Percentiles rank a stretch among this genome's conserved stretches.
Conservation (phyloP, 2,329 filamentous ascomycete genomes). For the Botrytis fragariae region DNA sequence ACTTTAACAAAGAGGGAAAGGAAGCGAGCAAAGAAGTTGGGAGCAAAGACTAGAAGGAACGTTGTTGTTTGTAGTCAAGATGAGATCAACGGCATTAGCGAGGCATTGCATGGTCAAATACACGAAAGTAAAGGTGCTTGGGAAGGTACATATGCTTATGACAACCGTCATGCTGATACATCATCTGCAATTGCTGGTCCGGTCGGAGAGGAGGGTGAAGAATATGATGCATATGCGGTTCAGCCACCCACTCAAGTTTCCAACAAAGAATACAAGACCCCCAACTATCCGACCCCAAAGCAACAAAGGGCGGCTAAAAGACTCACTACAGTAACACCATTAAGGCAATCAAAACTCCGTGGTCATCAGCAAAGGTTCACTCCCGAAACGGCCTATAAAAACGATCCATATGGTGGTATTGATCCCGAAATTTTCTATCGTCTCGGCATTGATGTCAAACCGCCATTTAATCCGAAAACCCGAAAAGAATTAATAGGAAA, state of each 20-base stretch:
- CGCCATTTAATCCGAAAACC: conserved; percentile 26
- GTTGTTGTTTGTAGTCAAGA: conserved; percentile 31
- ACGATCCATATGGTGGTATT: conserved; percentile 28
- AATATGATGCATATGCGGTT: conserved; percentile 7
- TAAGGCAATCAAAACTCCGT: conserved; percentile 25
- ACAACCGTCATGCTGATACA: conserved; percentile 13
- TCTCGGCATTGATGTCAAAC: conserved; percentile 32
- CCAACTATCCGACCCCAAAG: conserved; percentile 30
- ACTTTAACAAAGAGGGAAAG: conserved; percentile 29
- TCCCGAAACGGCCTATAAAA: conserved; percentile 11
- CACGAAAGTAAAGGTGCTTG: conserved; percentile 36
- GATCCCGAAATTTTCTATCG: conserved; percentile 34
- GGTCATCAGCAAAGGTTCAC: conserved; percentile 29
- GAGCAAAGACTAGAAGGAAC: conserved; percentile 14
- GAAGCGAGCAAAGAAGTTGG: conserved; percentile 34
- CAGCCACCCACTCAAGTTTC: conserved; percentile 8
- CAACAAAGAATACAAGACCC: conserved; percentile 22
- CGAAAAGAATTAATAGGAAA: conserved; percentile 34
- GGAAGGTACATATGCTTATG: conserved; percentile 32
- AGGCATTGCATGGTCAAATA: conserved; percentile 33
- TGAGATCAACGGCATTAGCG: conserved; percentile 34
- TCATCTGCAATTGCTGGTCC: neutral
- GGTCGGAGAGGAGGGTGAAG: neutral
- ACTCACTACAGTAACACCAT: conserved; percentile 24
- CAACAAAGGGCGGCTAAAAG: conserved; percentile 31